Evolutionary conservation across 2,329 filamentous ascomycete species (phyloP), one percentile per base, ranked within the genome.

Genomic region (Diaporthe longicolla): DNA sequence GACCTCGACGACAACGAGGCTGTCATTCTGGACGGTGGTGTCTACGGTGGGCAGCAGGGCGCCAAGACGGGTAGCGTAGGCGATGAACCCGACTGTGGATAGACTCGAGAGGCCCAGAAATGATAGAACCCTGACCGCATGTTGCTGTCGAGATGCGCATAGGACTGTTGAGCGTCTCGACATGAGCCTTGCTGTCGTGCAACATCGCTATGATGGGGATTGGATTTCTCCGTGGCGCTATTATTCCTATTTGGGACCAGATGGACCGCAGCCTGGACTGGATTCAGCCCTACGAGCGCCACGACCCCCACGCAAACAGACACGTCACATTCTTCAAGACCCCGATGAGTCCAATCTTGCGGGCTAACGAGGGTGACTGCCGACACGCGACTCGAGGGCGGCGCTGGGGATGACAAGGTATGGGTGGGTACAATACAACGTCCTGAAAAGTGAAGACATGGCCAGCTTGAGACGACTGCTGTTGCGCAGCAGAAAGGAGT

Each of bases 1-100:
- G 88, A 92, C 76, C 78, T 88, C 24, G 84, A 89, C 17, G 82
- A 92, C 76, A 92, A 92, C 73, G 90, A 91, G 77, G 85, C 81
- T 0, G 82, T 91, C 11, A 91, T 91, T 63, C 80, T 91, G 0
- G 89, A 91, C 75, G 89, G 90, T 9, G 89, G 89, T 0, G 80
- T 86, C 0, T 85, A 87, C 63, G 89, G 88, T 7, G 81, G 84
- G 68, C 77, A 71, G 35, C 57, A 35, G 4, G 71, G 73, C n/a
- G 73, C 69, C 8, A 55, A 71, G 29, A 75, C 73, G 13, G 74
- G 65, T 4, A 72, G 70, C 40, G 55, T 54, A 37, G 77, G 76
- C 8, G 84, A 85, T 71, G 83, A 87, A 78, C 86, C 85, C 32
- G 82, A 76, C 6, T 84, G 84, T 72, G 83, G 84, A 13, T 84